Evolutionary conservation across 495 filamentous ascomycete genomes (phyloP).

Genomic region (Pyronema omphalodes): DNA sequence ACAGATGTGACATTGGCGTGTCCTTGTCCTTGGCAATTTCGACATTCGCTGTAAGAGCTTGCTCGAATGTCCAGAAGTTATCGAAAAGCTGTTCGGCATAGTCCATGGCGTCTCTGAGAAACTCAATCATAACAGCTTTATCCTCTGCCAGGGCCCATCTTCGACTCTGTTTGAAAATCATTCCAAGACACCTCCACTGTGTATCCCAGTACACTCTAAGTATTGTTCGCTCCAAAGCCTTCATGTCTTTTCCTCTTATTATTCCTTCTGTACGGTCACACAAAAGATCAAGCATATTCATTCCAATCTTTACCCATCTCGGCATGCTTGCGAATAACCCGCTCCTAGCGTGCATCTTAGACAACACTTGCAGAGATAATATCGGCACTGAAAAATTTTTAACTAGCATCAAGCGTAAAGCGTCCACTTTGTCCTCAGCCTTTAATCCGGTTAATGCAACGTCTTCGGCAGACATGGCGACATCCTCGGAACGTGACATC

Average conservation of each 20-base stretch:
- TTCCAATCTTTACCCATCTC: conserved; percentile 51
- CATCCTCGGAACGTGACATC: conserved; percentile 15
- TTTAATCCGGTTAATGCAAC: conserved; percentile 11
- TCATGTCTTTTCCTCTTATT: conserved; percentile 43
- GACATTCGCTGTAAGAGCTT: conserved; percentile 16
- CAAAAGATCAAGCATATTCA: conserved; percentile 60
- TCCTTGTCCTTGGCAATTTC: conserved; percentile 12
- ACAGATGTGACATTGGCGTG: conserved; percentile 11
- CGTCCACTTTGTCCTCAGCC: conserved; percentile 21
- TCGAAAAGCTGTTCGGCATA: conserved; percentile 72
- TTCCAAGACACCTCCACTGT: conserved; percentile 57
- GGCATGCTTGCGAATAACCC: conserved; percentile 48
- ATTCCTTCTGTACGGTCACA: conserved; percentile 68
- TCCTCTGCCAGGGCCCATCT: conserved; percentile 54
- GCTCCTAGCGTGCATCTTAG: conserved; percentile 25
- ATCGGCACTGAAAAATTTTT: conserved; percentile 19
- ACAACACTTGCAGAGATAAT: conserved; percentile 12
- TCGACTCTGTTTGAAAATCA: conserved; percentile 71
- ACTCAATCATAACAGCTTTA: conserved; percentile 64
- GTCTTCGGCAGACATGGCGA: conserved; percentile 21
- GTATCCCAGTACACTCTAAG: conserved; percentile 62
- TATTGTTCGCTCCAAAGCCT: conserved; percentile 40
- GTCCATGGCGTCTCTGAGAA: conserved; percentile 84
- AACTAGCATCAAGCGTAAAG: conserved; percentile 19
- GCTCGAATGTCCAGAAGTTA: conserved; percentile 23